Evolutionary conservation across 2,329 filamentous ascomycete genomes (phyloP).

Genomic region (Xylaria sp.): DNA sequence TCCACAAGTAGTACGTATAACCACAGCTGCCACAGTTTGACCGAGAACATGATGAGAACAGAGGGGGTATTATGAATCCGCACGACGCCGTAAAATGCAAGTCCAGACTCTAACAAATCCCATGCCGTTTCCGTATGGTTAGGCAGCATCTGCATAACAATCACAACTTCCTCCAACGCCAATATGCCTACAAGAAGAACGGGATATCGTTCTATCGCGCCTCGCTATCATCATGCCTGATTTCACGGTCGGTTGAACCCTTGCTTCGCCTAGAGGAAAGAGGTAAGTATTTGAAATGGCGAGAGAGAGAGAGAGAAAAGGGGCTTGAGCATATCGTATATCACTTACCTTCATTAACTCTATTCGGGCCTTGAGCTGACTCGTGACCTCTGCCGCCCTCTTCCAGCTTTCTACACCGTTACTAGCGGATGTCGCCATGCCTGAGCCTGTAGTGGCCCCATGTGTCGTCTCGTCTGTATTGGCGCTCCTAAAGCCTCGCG

Average conservation of each 20-base stretch:
- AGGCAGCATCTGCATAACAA: not conserved
- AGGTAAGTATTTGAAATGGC: slow-evolving; percentile 30
- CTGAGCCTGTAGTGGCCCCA: slow-evolving; percentile 37
- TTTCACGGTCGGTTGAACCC: slow-evolving; percentile 59
- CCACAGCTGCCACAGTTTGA: not conserved
- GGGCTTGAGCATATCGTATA: not conserved
- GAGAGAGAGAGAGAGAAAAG: too few relatives aligned
- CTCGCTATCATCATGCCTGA: not conserved
- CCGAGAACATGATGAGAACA: not conserved
- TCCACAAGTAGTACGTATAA: not conserved
- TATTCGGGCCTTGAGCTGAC: slow-evolving; percentile 95
- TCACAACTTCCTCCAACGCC: slow-evolving; percentile 32
- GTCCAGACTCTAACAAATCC: not conserved
- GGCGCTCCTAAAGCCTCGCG: slow-evolving; percentile 62
- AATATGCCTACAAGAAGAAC: slow-evolving; percentile 25
- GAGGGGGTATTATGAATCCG: not conserved
- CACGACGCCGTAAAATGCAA: slow-evolving; percentile 2
- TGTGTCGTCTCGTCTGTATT: slow-evolving; percentile 45
- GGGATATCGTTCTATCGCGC: not conserved
- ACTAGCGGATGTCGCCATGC: slow-evolving; percentile 36
- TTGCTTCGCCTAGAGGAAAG: slow-evolving; percentile 58
- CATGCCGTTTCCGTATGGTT: not conserved
- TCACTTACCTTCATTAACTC: slow-evolving; percentile 89
- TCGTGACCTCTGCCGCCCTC: slow-evolving; percentile 95
- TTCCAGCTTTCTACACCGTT: slow-evolving; percentile 93